phyloP scores from a whole-genome alignment of 2,329 filamentous ascomycete genomes.

The Laburnicola sp. region DNA sequence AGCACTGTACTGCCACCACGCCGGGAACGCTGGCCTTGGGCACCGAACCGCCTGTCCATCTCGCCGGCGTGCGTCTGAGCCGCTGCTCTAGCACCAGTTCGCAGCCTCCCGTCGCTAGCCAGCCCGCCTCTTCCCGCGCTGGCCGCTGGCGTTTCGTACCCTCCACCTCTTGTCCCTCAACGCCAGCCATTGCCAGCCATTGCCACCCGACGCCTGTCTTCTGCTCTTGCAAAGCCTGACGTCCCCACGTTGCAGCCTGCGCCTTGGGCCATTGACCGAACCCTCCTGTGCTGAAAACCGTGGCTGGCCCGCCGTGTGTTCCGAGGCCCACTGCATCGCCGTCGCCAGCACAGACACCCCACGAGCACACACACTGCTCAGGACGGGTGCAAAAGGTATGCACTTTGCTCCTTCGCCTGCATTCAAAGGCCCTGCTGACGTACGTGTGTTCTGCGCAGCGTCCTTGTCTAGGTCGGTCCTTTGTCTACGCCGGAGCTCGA shows the following conservation, averaged over 20 bases:
- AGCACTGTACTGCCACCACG: background rate
- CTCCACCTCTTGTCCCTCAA: conserved; percentile 13
- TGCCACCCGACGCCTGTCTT: conserved; percentile 14
- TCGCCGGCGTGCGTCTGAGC: background rate
- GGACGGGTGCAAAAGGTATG: conserved; percentile 23
- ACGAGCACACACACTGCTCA: conserved; percentile 9
- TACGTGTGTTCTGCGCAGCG: conserved; percentile 21
- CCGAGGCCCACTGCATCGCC: conserved; percentile 17
- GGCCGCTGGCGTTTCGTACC: conserved; percentile 11
- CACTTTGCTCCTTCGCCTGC: conserved; percentile 4
- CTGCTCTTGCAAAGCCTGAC: conserved; percentile 5
- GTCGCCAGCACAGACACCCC: conserved; percentile 4
- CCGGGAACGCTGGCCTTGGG: background rate
- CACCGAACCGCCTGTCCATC: conserved; percentile 8
- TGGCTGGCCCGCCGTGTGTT: conserved; percentile 19
- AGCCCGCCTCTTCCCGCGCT: conserved; percentile 12
- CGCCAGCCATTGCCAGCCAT: conserved; percentile 3
- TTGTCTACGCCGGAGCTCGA: conserved; percentile 28
- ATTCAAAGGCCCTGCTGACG: conserved; percentile 25
- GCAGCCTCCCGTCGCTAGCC: conserved; percentile 8
- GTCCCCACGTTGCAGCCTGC: conserved; percentile 8
- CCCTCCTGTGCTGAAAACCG: conserved; percentile 13
- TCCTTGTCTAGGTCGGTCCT: conserved; percentile 26
- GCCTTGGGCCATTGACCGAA: conserved; percentile 14
- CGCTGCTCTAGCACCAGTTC: conserved; percentile 5